Base-by-base conservation (phyloP, 2,329 filamentous ascomycete genomes). In the Sporothrix schenckii region DNA sequence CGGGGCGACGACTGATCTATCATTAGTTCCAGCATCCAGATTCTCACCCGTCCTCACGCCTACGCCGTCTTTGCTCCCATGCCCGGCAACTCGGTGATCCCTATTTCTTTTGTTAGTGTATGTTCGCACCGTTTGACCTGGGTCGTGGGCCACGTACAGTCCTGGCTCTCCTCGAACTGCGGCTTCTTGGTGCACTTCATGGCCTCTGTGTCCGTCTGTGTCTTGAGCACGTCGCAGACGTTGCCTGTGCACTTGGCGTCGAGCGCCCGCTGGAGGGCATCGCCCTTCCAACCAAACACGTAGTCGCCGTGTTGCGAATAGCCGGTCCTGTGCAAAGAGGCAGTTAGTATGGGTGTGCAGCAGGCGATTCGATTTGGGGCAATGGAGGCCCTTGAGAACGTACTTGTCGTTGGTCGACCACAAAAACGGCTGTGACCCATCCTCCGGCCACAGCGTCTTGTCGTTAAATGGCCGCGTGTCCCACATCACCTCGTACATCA, bases 71-170 rank as follows among this genome's bases (percentile, higher is more conserved):
- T 50, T 0, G 2, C 21, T 19, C 69, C 71, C 50, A 70, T 68
- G 30, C 68, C 71, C 9, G 71, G 71, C n/a, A 72, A 65, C n/a
- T 65, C 65, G 41, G 50, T 41, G 44, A 72, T 69, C 71, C 71
- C 68, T 72, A 24, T 52, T 6, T 11, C 2, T 27, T 61, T 71
- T 30, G 67, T 71, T 30, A 71, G 47, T 21, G 14, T 13, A 21
- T 41, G n/a, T 9, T n/a, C 49, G 19, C 49, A 83, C 82, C 13
- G 80, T 79, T 70, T 79, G 61, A 80, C 80, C 41, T 34, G 7
- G 81, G 78, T 75, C 81, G 78, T 66, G 78, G 78, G 6, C 76
- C 77, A 11, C 74, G 63, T 44, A 60, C 39, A 41, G 30, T 54
- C 34, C 24, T 69, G 44, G 4, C 10, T 60, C 72, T 74, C 74